Evolutionary conservation across 176 grass and related monocot species (phyloP).

Genomic region (Carex cristatella): DNA sequence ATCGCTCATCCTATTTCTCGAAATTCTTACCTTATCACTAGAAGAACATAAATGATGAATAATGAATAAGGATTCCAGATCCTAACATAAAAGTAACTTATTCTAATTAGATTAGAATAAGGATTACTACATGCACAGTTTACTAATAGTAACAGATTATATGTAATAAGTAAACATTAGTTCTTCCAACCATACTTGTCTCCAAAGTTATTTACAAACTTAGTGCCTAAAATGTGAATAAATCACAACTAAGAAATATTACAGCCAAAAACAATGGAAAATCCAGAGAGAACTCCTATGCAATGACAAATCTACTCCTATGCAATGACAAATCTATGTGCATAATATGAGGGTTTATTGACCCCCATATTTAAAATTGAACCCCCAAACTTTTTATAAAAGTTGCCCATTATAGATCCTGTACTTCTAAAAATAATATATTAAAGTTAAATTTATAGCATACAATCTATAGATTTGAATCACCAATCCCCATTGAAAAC

Average conservation of each 20-base stretch:
- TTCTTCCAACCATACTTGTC: background rate
- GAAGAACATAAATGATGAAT: background rate
- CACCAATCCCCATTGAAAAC: no score
- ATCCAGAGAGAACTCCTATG: background rate
- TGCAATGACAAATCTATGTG: background rate
- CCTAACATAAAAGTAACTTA: background rate
- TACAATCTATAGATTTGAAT: no score
- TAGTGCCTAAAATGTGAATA: background rate
- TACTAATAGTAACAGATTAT: background rate
- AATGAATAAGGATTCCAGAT: background rate
- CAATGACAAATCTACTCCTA: background rate
- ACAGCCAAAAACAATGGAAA: background rate
- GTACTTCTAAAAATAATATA: no score
- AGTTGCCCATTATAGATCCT: background rate
- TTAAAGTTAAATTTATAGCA: no score
- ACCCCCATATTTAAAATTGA: background rate
- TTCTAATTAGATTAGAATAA: background rate
- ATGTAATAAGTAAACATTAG: background rate
- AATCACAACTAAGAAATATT: background rate
- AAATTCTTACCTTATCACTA: slow-evolving; percentile 19
- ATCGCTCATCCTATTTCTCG: slow-evolving; percentile 16
- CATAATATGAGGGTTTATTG: background rate
- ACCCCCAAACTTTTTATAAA: background rate
- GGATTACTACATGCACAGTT: background rate
- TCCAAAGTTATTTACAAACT: background rate